Base-by-base conservation (phyloP, 2,329 filamentous ascomycete genomes). In the Monosporascus sp. region DNA sequence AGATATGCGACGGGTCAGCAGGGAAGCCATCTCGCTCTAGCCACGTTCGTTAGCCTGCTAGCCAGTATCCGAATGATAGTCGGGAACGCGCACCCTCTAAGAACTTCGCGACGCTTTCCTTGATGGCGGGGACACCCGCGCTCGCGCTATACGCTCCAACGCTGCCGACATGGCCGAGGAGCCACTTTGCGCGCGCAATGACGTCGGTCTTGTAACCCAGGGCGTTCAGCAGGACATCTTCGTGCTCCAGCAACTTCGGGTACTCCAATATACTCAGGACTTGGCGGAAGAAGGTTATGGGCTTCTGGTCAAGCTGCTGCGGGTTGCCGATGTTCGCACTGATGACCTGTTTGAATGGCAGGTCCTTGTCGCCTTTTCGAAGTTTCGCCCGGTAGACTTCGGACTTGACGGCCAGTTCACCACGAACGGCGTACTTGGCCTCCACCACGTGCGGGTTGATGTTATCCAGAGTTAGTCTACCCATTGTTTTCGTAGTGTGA, bases 271-370 rank as follows among this genome's bases (percentile, higher is more conserved):
- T 72, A 74, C 90, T 96, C 65, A 94, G 82, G 27, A 99, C 94
- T 76, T 99, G 93, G 63, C 94, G 86, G 84, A 99, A 97, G 80
- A 97, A 99, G 62, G 94, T 99, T 66, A 99, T 93, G 66, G 94
- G 94, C 80, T 97, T 95, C 81, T 99, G 94, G 75, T 97, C 94
- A 58, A 99, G 84, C 75, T 99, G 94, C 74, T 99, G 94, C 4
- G 94, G 94, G 78, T 99, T 99, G 68, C 94, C 94, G 67, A 99
- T 99, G 76, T 99, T 99, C 74, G 94, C 94, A 58, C 89, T 92
- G 75, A 99, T 93, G 72, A 99, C 86, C 55, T 90, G 82, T 64
- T 89, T 80, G 72, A 99, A 99, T 48, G 94, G 93, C 49, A 97
- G 79, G 66, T 70, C 70, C 54, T 65, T 70, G 61, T 66, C 79